Evolutionary conservation across 495 filamentous ascomycete genomes (phyloP).

Genomic region (Sphaerosporella brunnea): DNA sequence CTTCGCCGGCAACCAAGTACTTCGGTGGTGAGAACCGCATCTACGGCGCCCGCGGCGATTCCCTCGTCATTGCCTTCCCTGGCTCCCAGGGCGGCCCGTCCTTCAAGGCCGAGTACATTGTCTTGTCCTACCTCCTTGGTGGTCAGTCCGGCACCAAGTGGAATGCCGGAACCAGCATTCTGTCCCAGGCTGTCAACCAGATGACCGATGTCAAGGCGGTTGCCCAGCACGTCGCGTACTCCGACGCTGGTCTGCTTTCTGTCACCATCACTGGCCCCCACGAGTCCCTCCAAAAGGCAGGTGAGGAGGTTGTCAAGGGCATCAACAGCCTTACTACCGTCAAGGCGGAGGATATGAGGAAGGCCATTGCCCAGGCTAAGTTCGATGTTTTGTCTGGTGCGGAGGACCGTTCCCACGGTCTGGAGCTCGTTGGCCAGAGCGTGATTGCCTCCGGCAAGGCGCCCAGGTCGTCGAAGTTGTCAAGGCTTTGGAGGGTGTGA

Average conservation of each 20-base stretch:
- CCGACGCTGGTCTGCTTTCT: conserved; percentile 77
- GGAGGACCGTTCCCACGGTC: conserved; percentile 32
- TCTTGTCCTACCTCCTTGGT: conserved; percentile 78
- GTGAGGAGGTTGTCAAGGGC: conserved; percentile 52
- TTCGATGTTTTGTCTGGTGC: conserved; percentile 77
- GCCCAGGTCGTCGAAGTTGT: conserved; percentile 70
- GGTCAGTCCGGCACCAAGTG: conserved; percentile 87
- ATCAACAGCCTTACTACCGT: conserved; percentile 62
- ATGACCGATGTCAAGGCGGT: conserved; percentile 44
- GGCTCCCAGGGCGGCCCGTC: conserved; percentile 48
- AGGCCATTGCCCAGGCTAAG: conserved; percentile 82
- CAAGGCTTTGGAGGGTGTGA: conserved; percentile 62
- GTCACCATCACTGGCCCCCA: conserved; percentile 60
- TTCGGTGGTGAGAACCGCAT: conserved; percentile 88
- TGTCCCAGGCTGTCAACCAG: conserved; percentile 54
- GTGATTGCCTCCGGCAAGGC: conserved; percentile 63
- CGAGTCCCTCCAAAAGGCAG: conserved; percentile 40
- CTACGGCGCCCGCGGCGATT: conserved; percentile 49
- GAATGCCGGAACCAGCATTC: conserved; percentile 77
- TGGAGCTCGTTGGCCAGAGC: conserved; percentile 34
- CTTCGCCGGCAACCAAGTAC: conserved; percentile 51
- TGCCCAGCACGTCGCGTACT: conserved; percentile 70
- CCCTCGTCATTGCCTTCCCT: conserved; percentile 78
- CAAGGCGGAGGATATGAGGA: conserved; percentile 67
- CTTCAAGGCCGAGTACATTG: conserved; percentile 76